These are phyloP conservation scores for Aspergillus incahuasiensis DNA, from an alignment of 495 filamentous ascomycete species.

Conservation along the genomic window DNA sequence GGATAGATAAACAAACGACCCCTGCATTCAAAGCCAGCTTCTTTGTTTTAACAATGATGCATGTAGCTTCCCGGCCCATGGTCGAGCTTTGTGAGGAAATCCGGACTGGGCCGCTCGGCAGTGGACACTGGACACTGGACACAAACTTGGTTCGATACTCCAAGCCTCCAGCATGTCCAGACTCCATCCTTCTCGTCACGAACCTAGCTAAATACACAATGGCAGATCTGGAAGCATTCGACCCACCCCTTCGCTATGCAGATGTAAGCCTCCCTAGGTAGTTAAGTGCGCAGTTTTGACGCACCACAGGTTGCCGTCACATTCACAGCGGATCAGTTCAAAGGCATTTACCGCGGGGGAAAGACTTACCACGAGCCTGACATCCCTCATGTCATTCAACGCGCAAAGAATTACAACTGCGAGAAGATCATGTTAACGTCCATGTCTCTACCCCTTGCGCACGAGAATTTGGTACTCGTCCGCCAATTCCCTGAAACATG, in stretches of 20 bases:
- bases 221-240: no score
- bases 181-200: no score
- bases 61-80: no score
- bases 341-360: constrained; percentile 26
- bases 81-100: neutral
- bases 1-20: no score
- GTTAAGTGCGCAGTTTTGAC: neutral
- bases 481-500: constrained; percentile 22
- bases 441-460: constrained; percentile 22
- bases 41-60: no score
- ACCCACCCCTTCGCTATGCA: constrained; percentile 1
- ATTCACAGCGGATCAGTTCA: constrained; percentile 32
- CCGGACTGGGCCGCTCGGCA: neutral
- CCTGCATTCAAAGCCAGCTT: no score
- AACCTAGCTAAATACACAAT: neutral
- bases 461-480: constrained; percentile 17
- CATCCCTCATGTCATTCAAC: constrained; percentile 21
- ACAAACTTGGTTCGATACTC: neutral
- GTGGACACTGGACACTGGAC: neutral
- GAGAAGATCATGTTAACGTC: constrained; percentile 26
- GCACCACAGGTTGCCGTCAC: constrained; percentile 25
- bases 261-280: neutral
- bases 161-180: no score
- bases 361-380: constrained; percentile 29
- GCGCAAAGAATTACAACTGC: constrained; percentile 21